Evolutionary conservation across 352 stramenopile genomes (phyloP).

Genomic region (Globisporangium paddicum): DNA sequence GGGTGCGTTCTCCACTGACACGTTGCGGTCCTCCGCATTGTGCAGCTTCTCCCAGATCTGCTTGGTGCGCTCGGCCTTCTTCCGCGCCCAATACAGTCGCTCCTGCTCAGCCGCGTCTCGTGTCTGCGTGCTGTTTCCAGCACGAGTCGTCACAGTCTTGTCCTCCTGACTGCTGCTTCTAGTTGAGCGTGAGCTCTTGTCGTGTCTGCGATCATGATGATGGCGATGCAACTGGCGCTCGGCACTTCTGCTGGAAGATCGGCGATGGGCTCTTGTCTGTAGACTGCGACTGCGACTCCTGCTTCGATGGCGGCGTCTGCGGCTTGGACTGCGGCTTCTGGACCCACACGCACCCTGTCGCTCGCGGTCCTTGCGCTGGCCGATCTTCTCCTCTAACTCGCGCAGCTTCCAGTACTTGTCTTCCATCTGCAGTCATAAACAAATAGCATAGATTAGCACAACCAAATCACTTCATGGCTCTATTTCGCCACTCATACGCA

Average conservation of each 20-base stretch:
- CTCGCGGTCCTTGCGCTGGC: neutral
- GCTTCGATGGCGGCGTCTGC: slow-evolving; percentile 12
- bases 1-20: slow-evolving; percentile 47
- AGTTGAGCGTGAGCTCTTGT: too few relatives aligned
- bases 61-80: slow-evolving; percentile 51
- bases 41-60: slow-evolving; percentile 50
- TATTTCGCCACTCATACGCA: slow-evolving; percentile 7
- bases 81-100: slow-evolving; percentile 47
- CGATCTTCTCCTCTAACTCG: slow-evolving; percentile 31
- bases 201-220: neutral
- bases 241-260: slow-evolving; percentile 13
- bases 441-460: neutral
- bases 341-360: neutral
- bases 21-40: slow-evolving; percentile 17
- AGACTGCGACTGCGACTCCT: slow-evolving; percentile 19
- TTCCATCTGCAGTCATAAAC: slow-evolving; percentile 25
- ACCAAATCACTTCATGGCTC: neutral
- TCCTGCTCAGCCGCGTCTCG: slow-evolving; percentile 17
- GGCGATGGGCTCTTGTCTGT: slow-evolving; percentile 9
- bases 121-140: neutral
- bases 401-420: slow-evolving; percentile 56
- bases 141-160: neutral
- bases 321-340: neutral
- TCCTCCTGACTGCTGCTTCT: neutral
- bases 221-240: slow-evolving; percentile 8